Conservation (phyloP, 129 eudicot species). For the Flaveria trinervia region DNA sequence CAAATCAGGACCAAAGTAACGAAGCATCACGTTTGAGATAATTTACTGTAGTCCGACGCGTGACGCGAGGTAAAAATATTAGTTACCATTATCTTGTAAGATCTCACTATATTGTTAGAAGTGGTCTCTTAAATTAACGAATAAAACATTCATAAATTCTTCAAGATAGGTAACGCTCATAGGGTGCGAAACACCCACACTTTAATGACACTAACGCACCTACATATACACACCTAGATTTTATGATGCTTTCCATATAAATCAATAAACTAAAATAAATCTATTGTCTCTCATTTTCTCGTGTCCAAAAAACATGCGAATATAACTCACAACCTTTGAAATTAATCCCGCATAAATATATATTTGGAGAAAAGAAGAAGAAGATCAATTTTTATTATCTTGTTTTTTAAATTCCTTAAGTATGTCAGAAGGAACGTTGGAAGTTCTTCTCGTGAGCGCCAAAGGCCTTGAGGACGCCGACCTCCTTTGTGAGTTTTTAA, state of each 20-base stretch:
- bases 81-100: too few relatives aligned
- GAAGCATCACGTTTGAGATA: too few relatives aligned
- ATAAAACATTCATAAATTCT: too few relatives aligned
- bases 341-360: slow-evolving; percentile 11
- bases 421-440: slow-evolving; percentile 77
- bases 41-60: too few relatives aligned
- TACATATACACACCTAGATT: neutral
- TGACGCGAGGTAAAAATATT: too few relatives aligned
- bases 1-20: too few relatives aligned
- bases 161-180: too few relatives aligned
- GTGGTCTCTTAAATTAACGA: too few relatives aligned
- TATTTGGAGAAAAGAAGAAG: slow-evolving; percentile 5
- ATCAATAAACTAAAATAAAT: neutral
- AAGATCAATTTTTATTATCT: slow-evolving; percentile 1
- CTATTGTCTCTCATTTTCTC: slow-evolving; percentile 23
- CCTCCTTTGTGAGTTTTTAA: slow-evolving; percentile 46
- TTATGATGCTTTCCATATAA: slow-evolving; percentile 14
- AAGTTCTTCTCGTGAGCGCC: slow-evolving; percentile 72
- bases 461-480: slow-evolving; percentile 72
- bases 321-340: slow-evolving; percentile 33
- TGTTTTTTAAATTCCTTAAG: slow-evolving; percentile 15
- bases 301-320: slow-evolving; percentile 32
- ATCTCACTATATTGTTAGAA: too few relatives aligned
- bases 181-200: too few relatives aligned
- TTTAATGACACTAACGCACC: neutral